Percentiles rank a stretch among this genome's conserved stretches.
Evolutionary conservation across 768 basidiomycete species (phyloP).

Genomic region (Boletus eberwhitei): DNA sequence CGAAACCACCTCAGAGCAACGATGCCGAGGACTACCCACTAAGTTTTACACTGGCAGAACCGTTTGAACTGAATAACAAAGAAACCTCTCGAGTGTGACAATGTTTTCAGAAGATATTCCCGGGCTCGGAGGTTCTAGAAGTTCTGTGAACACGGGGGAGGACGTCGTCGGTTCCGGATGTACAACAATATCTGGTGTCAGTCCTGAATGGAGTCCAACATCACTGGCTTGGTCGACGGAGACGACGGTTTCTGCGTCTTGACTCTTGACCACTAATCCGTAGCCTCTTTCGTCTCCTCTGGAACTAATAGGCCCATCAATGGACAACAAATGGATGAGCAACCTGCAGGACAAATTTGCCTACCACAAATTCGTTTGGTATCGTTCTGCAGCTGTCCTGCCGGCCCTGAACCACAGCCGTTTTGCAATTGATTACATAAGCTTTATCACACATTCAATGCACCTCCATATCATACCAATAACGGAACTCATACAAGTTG

Average conservation of each 20-base stretch:
- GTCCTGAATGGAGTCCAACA: not conserved
- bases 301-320: slow-evolving; percentile 17
- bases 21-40: not conserved
- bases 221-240: not conserved
- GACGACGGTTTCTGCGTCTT: not conserved
- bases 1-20: not conserved
- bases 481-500: no score
- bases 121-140: not conserved
- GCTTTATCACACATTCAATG: no score
- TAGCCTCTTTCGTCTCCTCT: slow-evolving; percentile 25
- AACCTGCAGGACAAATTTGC: not conserved
- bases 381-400: slow-evolving; percentile 6
- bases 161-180: slow-evolving; percentile 8
- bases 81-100: slow-evolving; percentile 29
- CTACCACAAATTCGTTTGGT: slow-evolving; percentile 26
- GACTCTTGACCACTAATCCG: not conserved
- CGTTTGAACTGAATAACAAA: slow-evolving; percentile 10
- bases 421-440: no score
- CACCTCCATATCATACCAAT: no score
- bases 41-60: not conserved
- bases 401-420: no score
- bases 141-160: not conserved
- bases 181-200: slow-evolving; percentile 19
- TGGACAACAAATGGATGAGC: not conserved
- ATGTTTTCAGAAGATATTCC: not conserved